These are phyloP conservation scores for Auricularia sp. DNA, from an alignment of 768 basidiomycete species.

Conservation along the genomic window DNA sequence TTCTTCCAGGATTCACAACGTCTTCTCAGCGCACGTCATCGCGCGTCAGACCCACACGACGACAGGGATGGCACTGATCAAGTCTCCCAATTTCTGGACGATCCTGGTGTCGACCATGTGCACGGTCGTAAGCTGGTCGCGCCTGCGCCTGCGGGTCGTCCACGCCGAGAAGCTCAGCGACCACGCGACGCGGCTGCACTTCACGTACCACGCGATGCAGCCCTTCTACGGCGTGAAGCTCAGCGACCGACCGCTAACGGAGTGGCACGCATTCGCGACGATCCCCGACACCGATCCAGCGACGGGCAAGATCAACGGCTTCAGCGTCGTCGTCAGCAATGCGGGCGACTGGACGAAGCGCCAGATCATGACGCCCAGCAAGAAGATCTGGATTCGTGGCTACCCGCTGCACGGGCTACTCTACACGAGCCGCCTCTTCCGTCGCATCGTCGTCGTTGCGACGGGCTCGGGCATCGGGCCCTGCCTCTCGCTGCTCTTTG, in stretches of 20 bases:
- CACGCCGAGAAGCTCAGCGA: constrained; percentile 4
- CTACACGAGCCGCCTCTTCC: neutral
- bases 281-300: neutral
- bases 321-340: neutral
- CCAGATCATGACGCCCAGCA: neutral
- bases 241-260: neutral
- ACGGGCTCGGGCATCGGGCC: neutral
- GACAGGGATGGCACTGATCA: neutral
- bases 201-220: constrained; percentile 1
- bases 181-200: constrained; percentile 6
- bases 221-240: neutral
- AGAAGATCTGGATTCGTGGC: neutral
- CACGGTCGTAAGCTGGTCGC: neutral
- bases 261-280: neutral
- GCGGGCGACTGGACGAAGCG: neutral
- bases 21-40: neutral
- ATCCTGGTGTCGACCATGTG: neutral
- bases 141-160: neutral
- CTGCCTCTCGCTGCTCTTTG: neutral
- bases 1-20: neutral
- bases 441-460: neutral
- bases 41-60: neutral
- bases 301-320: neutral
- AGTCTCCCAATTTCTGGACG: neutral
- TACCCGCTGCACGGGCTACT: neutral